A percentile compares a stretch with the other conserved stretches of the same genome.
These are phyloP conservation scores for Russula lepida DNA, from an alignment of 768 basidiomycete species.

Conservation along the genomic window DNA sequence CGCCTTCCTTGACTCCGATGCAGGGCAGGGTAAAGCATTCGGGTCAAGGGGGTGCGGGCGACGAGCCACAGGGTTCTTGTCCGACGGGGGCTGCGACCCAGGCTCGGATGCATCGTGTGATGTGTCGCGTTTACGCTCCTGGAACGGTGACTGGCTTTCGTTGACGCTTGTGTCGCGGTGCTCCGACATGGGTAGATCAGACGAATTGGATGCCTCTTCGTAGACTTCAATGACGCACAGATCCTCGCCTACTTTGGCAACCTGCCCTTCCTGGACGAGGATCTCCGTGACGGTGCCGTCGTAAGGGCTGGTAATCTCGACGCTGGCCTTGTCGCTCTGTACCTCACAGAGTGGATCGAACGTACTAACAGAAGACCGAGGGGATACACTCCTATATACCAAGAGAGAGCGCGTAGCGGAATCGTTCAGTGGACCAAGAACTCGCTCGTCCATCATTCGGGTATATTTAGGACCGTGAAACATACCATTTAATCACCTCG, in stretches of 20 bases:
- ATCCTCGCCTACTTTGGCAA: constrained; percentile 74
- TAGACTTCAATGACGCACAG: constrained; percentile 79
- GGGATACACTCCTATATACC: constrained; percentile 55
- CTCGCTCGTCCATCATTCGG: background rate
- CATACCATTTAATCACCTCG: constrained; percentile 80
- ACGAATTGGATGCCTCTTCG: constrained; percentile 36
- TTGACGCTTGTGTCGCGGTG: background rate
- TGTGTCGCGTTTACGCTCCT: background rate
- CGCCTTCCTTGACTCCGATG: background rate
- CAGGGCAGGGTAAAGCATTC: constrained; percentile 27
- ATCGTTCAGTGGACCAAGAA: background rate
- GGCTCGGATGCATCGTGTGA: background rate
- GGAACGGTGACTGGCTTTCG: background rate
- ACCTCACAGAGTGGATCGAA: constrained; percentile 79
- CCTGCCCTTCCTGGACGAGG: constrained; percentile 70
- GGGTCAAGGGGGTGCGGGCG: constrained; percentile 61
- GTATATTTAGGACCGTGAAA: background rate
- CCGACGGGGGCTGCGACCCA: background rate
- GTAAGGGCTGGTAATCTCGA: constrained; percentile 84
- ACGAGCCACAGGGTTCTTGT: constrained; percentile 15
- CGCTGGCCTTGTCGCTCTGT: constrained; percentile 84
- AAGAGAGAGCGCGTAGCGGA: background rate
- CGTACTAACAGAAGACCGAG: constrained; percentile 40
- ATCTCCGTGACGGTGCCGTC: constrained; percentile 68
- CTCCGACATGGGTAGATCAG: constrained; percentile 15